Evolutionary conservation across 2,329 filamentous ascomycete genomes (phyloP), one percentile per base, ranked within the genome.

Genomic region (Phialophora tarda): DNA sequence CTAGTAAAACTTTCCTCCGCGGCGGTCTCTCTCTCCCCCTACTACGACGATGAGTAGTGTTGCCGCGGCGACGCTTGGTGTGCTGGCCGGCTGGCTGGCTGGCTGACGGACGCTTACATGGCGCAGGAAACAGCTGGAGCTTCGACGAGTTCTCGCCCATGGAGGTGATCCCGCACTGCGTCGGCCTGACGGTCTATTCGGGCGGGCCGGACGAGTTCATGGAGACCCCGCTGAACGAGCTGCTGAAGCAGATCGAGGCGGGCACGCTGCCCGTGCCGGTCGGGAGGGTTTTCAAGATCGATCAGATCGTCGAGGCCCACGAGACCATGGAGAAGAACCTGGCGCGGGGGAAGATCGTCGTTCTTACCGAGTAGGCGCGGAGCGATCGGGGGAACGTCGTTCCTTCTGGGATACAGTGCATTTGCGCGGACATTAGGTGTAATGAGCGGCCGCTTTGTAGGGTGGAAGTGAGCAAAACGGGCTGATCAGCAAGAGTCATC

Each of bases 221-320:
- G 73, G 72, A 73, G 4, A 82, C 77, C 21, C 81, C 81, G 2
- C 68, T 83, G 66, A 73, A 78, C 41, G 75, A 79, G 24, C 64
- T 83, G 64, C 74, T 77, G 1, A 66, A 75, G 61, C 75, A 78
- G 70, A 74, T 82, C 4, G 75, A 76, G 63, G 72, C 72, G 4
- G 80, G 79, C 0, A 77, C 71, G 65, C 66, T 83, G 73, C 77
- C 78, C 53, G 71, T 83, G 11, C 73, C 75, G 56, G 72, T 82
- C 38, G 81, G 81, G 8, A 79, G 76, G 71, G 75, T 77, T 0
- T 82, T 82, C 66, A 72, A 73, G 58, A 72, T 83, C 47, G 78
- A 82, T 51, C 75, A 83, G 58, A 82, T 83, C 73, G 79, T 77
- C 1, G 77, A 82, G 64, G 82, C 80, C 2, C 81, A 83, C 74